These are phyloP conservation scores for Nannochloris sp. DNA, from an alignment of 139 green algal species.

Conservation along the genomic window DNA sequence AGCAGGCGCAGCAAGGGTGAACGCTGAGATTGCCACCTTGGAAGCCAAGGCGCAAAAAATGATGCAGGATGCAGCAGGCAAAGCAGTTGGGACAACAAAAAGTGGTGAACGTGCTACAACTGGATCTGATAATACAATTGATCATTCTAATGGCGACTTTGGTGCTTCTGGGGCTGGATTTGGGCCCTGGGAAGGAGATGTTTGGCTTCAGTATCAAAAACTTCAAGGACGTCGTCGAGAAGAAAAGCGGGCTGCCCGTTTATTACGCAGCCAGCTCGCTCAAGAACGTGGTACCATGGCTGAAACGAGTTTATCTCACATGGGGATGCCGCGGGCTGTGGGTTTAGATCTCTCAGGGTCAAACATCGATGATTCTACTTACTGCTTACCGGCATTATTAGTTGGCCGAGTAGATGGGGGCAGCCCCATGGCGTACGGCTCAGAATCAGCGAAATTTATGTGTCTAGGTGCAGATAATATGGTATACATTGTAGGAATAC, in stretches of 20 bases:
- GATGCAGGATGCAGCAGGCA: constrained; percentile 4
- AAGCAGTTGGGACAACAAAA: neutral
- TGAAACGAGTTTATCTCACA: constrained; percentile 1
- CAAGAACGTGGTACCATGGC: constrained; percentile 11
- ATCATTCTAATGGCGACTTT: constrained; percentile 1
- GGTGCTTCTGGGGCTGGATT: neutral
- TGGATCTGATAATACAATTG: neutral
- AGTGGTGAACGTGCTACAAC: neutral
- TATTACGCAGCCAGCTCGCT: constrained; percentile 21
- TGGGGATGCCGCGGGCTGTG: constrained; percentile 20
- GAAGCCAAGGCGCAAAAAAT: constrained; percentile 22
- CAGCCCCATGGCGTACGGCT: neutral
- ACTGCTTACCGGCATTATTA: constrained; percentile 45
- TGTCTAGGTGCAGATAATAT: constrained; percentile 64
- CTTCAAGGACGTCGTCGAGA: constrained; percentile 23
- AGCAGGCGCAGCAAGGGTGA: neutral
- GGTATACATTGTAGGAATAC: constrained; percentile 27
- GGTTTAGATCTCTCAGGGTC: constrained; percentile 44
- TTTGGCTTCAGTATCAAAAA: constrained; percentile 27
- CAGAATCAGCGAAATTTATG: neutral
- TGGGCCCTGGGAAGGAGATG: constrained; percentile 9
- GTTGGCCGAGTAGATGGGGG: constrained; percentile 13
- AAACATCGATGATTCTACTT: constrained; percentile 11
- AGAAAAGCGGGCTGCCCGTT: constrained; percentile 28
- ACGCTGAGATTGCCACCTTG: constrained; percentile 18